phyloP scores from a whole-genome alignment of 768 basidiomycete genomes.

The Strobilomyces echinocephalus region DNA sequence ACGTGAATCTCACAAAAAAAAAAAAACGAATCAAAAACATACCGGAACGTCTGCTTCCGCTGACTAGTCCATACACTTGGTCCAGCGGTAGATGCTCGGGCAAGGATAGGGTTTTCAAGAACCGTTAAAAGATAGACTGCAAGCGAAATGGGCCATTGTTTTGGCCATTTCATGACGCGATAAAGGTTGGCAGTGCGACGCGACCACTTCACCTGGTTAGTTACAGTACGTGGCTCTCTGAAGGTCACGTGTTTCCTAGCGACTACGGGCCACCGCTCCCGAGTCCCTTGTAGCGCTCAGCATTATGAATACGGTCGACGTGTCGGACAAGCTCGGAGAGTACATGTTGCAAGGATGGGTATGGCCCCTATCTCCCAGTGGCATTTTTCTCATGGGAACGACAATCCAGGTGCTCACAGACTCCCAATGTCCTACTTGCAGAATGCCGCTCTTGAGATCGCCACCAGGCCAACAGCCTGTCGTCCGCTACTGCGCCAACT shows the following conservation, averaged over 20 bases:
- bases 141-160: conserved; percentile 50
- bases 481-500: conserved; percentile 59
- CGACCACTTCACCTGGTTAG: conserved; percentile 1
- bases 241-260: conserved; percentile 18
- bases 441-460: conserved; percentile 71
- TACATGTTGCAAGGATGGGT: conserved; percentile 81
- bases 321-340: conserved; percentile 60
- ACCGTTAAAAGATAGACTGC: conserved; percentile 36
- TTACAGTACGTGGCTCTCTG: conserved; percentile 21
- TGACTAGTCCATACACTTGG: conserved; percentile 50
- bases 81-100: conserved; percentile 14
- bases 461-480: conserved; percentile 46
- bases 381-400: conserved; percentile 6
- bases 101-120: conserved; percentile 28
- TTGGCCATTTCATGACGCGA: conserved; percentile 37
- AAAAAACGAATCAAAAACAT: conserved; percentile 16
- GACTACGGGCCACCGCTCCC: not conserved
- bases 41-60: conserved; percentile 56
- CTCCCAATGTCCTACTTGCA: conserved; percentile 55
- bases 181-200: conserved; percentile 1
- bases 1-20: not conserved
- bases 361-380: not conserved
- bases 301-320: conserved; percentile 49
- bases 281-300: not conserved
- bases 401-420: conserved; percentile 57